Evolutionary conservation across 139 green algal genomes (phyloP).

Genomic region (Trebouxia sp.): DNA sequence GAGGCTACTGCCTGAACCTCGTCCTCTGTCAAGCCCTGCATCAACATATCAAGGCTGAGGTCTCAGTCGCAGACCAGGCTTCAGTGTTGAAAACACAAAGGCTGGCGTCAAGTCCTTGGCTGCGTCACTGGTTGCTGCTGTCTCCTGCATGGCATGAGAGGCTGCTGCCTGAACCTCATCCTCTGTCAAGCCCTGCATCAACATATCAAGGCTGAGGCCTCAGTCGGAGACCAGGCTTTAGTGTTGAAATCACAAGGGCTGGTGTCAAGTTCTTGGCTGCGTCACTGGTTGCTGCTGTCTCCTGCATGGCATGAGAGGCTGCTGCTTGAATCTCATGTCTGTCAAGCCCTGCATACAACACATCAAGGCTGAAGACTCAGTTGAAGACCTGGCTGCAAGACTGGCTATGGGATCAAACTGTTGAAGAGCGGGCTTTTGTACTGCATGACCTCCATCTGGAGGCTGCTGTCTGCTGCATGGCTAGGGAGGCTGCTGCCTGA

Average conservation of each 20-base stretch:
- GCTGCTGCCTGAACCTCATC: slow-evolving; percentile 56
- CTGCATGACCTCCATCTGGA: too few species aligned
- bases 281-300: slow-evolving; percentile 49
- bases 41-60: not conserved
- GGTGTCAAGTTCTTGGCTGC: too few species aligned
- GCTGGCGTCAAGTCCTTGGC: too few species aligned
- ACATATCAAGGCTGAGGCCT: not conserved
- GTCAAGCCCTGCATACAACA: slow-evolving; percentile 46
- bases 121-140: slow-evolving; percentile 39
- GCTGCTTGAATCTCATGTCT: slow-evolving; percentile 56
- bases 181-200: slow-evolving; percentile 54
- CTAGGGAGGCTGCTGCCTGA: slow-evolving; percentile 47
- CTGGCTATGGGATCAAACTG: too few species aligned
- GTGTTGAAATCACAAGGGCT: too few species aligned
- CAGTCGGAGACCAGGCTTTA: not conserved
- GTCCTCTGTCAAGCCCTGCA: slow-evolving; percentile 55
- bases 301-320: slow-evolving; percentile 51
- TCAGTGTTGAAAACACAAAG: too few species aligned
- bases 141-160: slow-evolving; percentile 55
- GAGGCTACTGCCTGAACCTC: slow-evolving; percentile 50
- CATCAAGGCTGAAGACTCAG: not conserved
- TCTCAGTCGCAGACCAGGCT: not conserved
- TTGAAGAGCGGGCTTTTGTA: too few species aligned
- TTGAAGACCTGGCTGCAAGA: too few species aligned
- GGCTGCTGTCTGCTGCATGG: slow-evolving; percentile 55